Conservation (phyloP, 805 yeast genomes). For the Monosporozyma aquatica region DNA sequence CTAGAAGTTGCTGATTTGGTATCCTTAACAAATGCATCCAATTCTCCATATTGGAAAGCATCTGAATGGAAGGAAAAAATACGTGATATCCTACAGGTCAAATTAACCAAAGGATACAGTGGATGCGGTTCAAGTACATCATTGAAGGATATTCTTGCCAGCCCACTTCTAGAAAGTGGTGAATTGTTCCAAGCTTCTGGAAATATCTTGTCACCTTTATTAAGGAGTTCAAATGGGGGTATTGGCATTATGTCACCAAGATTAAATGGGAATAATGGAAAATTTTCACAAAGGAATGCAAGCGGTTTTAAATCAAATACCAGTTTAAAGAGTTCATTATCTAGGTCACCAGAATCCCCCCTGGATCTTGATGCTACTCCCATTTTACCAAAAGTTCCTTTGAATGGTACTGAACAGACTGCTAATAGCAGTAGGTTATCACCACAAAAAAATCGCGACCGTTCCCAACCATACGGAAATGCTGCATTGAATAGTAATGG, state of each 20-base stretch:
- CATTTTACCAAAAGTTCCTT: neutral
- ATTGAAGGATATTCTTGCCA: slow-evolving; percentile 46
- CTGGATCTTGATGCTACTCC: slow-evolving; percentile 1
- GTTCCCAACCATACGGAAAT: neutral
- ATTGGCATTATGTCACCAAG: slow-evolving; percentile 1
- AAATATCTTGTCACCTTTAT: slow-evolving; percentile 4
- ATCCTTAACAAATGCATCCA: slow-evolving; percentile 30
- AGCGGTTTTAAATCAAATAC: neutral
- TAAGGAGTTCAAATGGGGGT: slow-evolving; percentile 3
- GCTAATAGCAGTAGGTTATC: neutral
- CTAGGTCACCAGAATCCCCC: slow-evolving; percentile 2
- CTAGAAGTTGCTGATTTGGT: slow-evolving; percentile 51
- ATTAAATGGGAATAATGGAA: neutral
- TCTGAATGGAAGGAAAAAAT: slow-evolving; percentile 52
- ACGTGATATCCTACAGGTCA: slow-evolving; percentile 46
- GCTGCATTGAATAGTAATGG: neutral
- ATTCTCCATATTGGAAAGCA: slow-evolving; percentile 43
- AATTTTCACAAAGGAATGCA: neutral
- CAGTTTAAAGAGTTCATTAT: neutral
- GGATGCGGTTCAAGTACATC: slow-evolving; percentile 73
- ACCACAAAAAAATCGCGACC: neutral
- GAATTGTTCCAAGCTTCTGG: slow-evolving; percentile 23
- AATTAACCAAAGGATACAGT: slow-evolving; percentile 51
- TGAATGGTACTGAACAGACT: neutral
- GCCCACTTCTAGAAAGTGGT: slow-evolving; percentile 36